Percentiles rank a stretch among this genome's conserved stretches.
Conservation (phyloP, 306 rosid genomes). For the Pyrus bretschneideri region DNA sequence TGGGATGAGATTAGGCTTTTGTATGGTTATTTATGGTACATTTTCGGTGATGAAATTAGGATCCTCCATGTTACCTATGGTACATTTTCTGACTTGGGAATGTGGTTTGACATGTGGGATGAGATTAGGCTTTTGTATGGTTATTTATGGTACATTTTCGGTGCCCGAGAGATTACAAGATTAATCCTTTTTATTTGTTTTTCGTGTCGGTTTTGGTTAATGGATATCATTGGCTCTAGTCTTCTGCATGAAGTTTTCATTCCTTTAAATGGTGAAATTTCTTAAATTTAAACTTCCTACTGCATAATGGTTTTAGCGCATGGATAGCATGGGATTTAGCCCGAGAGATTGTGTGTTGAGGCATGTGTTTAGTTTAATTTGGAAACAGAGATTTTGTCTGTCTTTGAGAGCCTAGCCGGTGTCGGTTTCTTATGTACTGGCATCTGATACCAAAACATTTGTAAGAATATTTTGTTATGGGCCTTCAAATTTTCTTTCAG, state of each 20-base stretch:
- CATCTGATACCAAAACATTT: background rate
- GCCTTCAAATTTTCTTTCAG: slow-evolving; percentile 33
- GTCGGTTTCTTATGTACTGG: background rate
- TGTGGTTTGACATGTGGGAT: background rate
- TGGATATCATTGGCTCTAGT: background rate
- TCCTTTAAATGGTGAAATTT: background rate
- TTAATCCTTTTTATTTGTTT: background rate
- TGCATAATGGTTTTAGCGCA: background rate
- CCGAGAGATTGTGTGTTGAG: background rate
- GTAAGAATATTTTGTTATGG: slow-evolving; percentile 5
- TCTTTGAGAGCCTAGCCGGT: background rate
- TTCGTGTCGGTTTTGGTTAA: background rate
- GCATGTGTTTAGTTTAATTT: background rate
- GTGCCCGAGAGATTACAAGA: background rate
- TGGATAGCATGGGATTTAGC: background rate
- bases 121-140: background rate
- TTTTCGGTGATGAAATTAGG: background rate
- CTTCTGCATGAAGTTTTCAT: background rate
- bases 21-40: background rate
- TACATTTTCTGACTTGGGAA: background rate
- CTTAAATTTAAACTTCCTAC: background rate
- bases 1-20: background rate
- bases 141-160: background rate
- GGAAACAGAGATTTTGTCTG: background rate
- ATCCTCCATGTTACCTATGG: background rate